Percentiles rank a stretch among this genome's conserved stretches.
These are phyloP conservation scores for Cyclospora cayetanensis DNA, from an alignment of 169 alveolate genomes.

Conservation along the genomic window DNA sequence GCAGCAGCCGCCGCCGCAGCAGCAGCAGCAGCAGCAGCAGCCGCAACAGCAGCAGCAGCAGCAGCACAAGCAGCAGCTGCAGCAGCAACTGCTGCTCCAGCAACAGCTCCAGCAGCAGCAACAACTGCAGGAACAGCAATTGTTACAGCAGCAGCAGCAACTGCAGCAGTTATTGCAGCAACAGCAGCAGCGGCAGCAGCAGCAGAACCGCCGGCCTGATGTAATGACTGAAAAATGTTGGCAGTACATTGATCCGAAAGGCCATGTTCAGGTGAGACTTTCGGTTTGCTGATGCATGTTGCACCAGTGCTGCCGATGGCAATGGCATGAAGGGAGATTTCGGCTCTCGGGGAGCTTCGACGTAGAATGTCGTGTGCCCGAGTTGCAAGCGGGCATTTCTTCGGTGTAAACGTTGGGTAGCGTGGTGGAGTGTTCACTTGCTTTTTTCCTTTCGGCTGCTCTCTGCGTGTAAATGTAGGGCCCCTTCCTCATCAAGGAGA, in stretches of 20 bases:
- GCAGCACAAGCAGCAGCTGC: constrained; percentile 9
- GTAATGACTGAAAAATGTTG: constrained; percentile 78
- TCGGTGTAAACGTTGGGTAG: not conserved
- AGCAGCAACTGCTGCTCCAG: not conserved
- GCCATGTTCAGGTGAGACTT: constrained; percentile 75
- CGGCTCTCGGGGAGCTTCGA: no score
- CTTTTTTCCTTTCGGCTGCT: not conserved
- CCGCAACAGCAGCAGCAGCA: not conserved
- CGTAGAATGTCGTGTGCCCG: not conserved
- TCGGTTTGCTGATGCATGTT: not conserved
- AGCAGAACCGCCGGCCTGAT: constrained; percentile 71
- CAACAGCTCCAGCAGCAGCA: not conserved
- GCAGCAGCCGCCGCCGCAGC: constrained; percentile 48
- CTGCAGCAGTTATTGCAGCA: constrained; percentile 55
- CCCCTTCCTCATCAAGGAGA: constrained; percentile 76
- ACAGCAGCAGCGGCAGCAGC: constrained; percentile 45
- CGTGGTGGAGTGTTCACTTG: not conserved
- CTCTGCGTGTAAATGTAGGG: constrained; percentile 65
- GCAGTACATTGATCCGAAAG: constrained; percentile 81
- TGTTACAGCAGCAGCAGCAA: constrained; percentile 37
- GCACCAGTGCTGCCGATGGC: no score
- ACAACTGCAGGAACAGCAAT: not conserved
- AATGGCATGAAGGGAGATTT: no score
- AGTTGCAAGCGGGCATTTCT: not conserved
- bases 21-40: constrained; percentile 38